These are phyloP conservation scores for Citrus reticulata DNA, from an alignment of 345 rosid species.

Conservation along the genomic window DNA sequence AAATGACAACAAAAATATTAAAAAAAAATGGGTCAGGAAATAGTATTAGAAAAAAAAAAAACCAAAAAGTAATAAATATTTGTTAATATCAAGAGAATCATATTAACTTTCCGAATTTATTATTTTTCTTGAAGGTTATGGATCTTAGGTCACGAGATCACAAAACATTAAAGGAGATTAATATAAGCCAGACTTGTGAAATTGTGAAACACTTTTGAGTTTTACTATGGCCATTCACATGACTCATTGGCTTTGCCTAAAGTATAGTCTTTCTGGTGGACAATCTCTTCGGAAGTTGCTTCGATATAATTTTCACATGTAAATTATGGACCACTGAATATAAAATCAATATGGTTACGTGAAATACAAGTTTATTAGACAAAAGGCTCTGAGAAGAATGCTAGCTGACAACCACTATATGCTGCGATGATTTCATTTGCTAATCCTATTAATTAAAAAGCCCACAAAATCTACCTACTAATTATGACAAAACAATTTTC, in stretches of 20 bases:
- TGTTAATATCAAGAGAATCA: too few species aligned
- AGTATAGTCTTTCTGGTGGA: background rate
- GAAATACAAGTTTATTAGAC: background rate
- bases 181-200: too few species aligned
- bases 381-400: background rate
- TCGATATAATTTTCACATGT: background rate
- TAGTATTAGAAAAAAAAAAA: too few species aligned
- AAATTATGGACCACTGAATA: background rate
- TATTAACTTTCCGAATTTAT: too few species aligned
- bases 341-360: constrained; percentile 4
- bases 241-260: background rate
- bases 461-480: background rate
- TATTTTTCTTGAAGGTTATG: background rate
- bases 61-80: too few species aligned
- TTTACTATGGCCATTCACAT: background rate
- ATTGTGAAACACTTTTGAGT: background rate
- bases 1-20: too few species aligned
- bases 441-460: constrained; percentile 1
- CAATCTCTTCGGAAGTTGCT: background rate
- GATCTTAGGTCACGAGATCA: background rate
- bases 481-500: constrained; percentile 3
- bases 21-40: background rate
- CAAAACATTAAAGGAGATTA: background rate
- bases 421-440: constrained; percentile 2
- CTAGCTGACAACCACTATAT: constrained; percentile 16